These are phyloP conservation scores for Hygrophila difformis DNA, from an alignment of 257 asterid genomes.

Conservation along the genomic window DNA sequence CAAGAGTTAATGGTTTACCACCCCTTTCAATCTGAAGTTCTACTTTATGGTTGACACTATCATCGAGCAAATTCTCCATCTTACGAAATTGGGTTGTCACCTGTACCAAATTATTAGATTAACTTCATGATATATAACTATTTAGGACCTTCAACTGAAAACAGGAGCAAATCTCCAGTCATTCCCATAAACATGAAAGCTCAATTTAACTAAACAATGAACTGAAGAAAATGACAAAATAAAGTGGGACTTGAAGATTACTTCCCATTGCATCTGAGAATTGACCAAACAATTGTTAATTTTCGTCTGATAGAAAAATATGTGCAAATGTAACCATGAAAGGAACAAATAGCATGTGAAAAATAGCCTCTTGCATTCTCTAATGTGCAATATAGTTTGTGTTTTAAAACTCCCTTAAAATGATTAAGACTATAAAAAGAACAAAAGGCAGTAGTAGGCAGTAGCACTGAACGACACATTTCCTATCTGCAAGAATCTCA, in stretches of 20 bases:
- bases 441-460: no score
- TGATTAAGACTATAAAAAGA: no score
- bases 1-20: slow-evolving; percentile 70
- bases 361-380: no score
- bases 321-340: no score
- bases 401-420: no score
- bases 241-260: not conserved
- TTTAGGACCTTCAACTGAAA: slow-evolving; percentile 3
- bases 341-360: no score
- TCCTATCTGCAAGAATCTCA: slow-evolving; percentile 66
- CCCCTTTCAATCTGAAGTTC: slow-evolving; percentile 98
- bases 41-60: slow-evolving; percentile 57
- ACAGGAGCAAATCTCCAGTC: not conserved
- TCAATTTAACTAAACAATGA: not conserved
- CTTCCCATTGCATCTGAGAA: slow-evolving; percentile 3
- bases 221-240: not conserved
- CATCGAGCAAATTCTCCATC: slow-evolving; percentile 91
- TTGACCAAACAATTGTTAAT: not conserved
- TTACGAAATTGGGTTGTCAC: slow-evolving; percentile 86
- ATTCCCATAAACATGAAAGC: slow-evolving; percentile 2
- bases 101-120: slow-evolving; percentile 30
- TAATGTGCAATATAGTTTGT: no score
- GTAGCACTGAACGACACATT: slow-evolving; percentile 36
- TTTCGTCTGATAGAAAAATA: no score
- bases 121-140: slow-evolving; percentile 2